Conservation (phyloP, 2,329 filamentous ascomycete species). For the Meredithiella fracta region DNA sequence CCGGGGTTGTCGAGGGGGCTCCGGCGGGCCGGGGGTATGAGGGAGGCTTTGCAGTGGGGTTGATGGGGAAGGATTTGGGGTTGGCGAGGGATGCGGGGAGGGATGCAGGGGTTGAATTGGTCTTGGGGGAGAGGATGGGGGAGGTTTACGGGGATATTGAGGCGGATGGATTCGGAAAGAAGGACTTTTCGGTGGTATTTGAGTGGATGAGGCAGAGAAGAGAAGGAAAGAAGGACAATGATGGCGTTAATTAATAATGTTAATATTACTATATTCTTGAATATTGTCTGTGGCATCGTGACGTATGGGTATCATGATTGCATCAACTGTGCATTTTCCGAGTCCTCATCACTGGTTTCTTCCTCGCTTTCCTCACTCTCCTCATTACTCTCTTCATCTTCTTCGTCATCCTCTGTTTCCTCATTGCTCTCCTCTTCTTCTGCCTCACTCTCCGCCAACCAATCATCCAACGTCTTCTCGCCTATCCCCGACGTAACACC, state of each 20-base stretch:
- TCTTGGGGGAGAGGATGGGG: conserved; percentile 44
- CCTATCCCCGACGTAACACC: conserved; percentile 31
- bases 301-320: conserved; percentile 18
- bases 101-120: conserved; percentile 49
- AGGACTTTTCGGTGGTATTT: conserved; percentile 73
- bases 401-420: conserved; percentile 34
- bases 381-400: conserved; percentile 27
- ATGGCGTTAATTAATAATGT: background rate
- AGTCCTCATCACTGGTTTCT: conserved; percentile 32
- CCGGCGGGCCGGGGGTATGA: conserved; percentile 62
- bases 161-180: conserved; percentile 44
- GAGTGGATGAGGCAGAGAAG: conserved; percentile 43
- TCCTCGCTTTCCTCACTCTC: conserved; percentile 30
- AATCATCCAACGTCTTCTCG: conserved; percentile 73
- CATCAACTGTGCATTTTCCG: conserved; percentile 29
- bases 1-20: conserved; percentile 60
- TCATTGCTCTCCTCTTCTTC: conserved; percentile 38
- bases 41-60: conserved; percentile 58
- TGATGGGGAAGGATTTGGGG: conserved; percentile 69
- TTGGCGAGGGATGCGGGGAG: conserved; percentile 56
- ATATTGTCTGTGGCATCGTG: no score
- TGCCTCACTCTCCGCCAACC: conserved; percentile 60
- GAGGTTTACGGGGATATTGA: conserved; percentile 52
- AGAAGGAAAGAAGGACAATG: conserved; percentile 19
- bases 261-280: background rate